A percentile compares a stretch with the other conserved stretches of the same genome.
phyloP scores from a whole-genome alignment of 129 eudicot genomes.

The Centrapalus pauciflorus region DNA sequence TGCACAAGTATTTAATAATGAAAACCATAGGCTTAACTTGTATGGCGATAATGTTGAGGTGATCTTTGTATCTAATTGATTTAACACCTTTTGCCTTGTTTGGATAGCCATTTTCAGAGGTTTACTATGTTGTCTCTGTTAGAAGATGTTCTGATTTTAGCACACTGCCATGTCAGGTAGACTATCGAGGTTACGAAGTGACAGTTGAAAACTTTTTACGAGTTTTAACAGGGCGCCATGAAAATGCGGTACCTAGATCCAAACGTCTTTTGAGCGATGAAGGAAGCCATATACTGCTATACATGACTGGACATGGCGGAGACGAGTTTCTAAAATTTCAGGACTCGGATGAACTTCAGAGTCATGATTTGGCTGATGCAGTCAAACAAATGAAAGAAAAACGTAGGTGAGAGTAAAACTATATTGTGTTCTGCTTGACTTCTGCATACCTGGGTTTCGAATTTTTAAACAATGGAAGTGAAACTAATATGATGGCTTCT shows the following conservation, averaged over 20 bases:
- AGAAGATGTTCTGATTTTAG: constrained; percentile 18
- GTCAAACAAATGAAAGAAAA: constrained; percentile 99
- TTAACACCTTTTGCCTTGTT: not conserved
- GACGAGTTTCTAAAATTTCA: constrained; percentile 96
- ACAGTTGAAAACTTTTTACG: constrained; percentile 90
- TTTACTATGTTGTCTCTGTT: not conserved
- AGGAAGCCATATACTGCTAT: constrained; percentile 90
- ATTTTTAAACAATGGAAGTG: not conserved
- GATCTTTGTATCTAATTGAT: not conserved
- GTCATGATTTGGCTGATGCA: constrained; percentile 99
- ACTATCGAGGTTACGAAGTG: constrained; percentile 98
- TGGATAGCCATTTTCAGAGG: not conserved
- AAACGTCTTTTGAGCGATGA: constrained; percentile 97
- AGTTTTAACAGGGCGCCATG: constrained; percentile 95
- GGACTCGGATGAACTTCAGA: constrained; percentile 95
- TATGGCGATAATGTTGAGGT: constrained; percentile 99
- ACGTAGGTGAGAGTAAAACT: constrained; percentile 57
- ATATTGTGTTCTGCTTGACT: not conserved
- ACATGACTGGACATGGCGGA: constrained; percentile 99
- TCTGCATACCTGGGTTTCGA: not conserved
- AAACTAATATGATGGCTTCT: not conserved
- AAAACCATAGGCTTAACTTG: constrained; percentile 87
- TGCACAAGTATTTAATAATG: constrained; percentile 98
- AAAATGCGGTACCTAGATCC: constrained; percentile 90
- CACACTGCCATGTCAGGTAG: constrained; percentile 55